Conservation (phyloP, 345 rosid species). For the Noccaea caerulescens region DNA sequence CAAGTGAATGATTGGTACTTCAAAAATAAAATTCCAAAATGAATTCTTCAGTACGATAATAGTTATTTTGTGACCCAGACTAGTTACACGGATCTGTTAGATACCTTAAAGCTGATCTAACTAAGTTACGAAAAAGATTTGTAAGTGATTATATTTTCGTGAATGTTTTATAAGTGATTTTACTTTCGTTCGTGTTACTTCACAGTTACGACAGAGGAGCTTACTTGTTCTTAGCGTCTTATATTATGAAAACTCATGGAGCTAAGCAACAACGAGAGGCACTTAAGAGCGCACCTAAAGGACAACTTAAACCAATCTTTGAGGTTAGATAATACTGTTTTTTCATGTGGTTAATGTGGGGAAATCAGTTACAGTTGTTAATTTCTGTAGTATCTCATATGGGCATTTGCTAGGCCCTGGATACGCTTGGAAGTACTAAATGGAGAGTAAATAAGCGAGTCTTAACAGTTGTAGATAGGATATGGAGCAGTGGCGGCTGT, state of each 20-base stretch:
- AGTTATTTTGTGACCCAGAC: slow-evolving; percentile 15
- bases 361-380: slow-evolving; percentile 22
- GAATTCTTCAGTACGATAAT: slow-evolving; percentile 22
- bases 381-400: slow-evolving; percentile 17
- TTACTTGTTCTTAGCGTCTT: slow-evolving; percentile 77
- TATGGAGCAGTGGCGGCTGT: slow-evolving; percentile 78
- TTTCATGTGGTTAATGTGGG: slow-evolving; percentile 13
- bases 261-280: slow-evolving; percentile 82
- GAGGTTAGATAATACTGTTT: slow-evolving; percentile 58
- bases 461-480: slow-evolving; percentile 66
- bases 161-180: not conserved
- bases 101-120: slow-evolving; percentile 17
- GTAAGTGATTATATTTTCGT: slow-evolving; percentile 19
- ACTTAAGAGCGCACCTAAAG: slow-evolving; percentile 60
- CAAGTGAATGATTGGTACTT: slow-evolving; percentile 23
- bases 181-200: slow-evolving; percentile 30
- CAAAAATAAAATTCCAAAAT: not conserved
- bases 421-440: slow-evolving; percentile 77
- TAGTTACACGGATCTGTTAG: slow-evolving; percentile 22
- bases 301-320: slow-evolving; percentile 75
- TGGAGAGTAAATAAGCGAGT: slow-evolving; percentile 83
- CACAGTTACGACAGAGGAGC: slow-evolving; percentile 93
- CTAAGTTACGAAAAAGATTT: not conserved
- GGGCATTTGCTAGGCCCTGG: slow-evolving; percentile 63
- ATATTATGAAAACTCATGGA: slow-evolving; percentile 92